Base-by-base conservation (phyloP, 139 green algal species). In the Volvox reticuliferus region DNA sequence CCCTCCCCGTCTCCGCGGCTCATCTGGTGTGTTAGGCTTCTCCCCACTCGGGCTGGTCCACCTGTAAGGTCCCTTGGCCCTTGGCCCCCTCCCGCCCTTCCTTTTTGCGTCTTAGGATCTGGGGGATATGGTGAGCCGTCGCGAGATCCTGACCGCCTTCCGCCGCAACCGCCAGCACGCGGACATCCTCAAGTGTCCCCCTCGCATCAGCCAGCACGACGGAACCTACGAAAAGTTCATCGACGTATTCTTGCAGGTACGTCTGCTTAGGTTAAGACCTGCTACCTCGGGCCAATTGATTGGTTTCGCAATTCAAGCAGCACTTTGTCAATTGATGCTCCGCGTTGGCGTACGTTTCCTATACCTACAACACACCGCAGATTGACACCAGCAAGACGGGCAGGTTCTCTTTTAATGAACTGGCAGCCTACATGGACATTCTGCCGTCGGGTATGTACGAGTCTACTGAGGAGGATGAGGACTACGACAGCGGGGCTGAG, bases 101-200 rank as follows among this genome's bases (percentile, higher is more conserved):
- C 36, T 19, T 30, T 68, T 13, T 33, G 22, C 55, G 16, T 37
- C 26, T 73, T 65, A 88, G 77, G 82, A 79, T 77, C 17, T 87
- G 71, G 87, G 68, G 62, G 92, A 91, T 20, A 2, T 35, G 35
- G 91, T 95, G n/a, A 92, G 79, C 33, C 92, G 93, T 30, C 77
- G 82, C 3, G 95, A 96, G 82, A 92, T 95, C 62, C 92, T 96
- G 71, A 21, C 93, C 16, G 93, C 93, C 0, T 92, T 96, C 76
- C 87, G 94, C 37, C 87, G 90, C 76, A 92, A 96, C 79, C 91
- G 91, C 22, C 91, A 96, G 69, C 76, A 94, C 79, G 93, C 93
- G 18, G 88, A 93, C 68, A 68, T 93, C 76, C 76, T 96, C 28
- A 92, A 88, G 36, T 80, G 95, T 69, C 92, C 93, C 20, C 62